Conservation (phyloP, 805 yeast genomes). For the Naumovozyma castellii region DNA sequence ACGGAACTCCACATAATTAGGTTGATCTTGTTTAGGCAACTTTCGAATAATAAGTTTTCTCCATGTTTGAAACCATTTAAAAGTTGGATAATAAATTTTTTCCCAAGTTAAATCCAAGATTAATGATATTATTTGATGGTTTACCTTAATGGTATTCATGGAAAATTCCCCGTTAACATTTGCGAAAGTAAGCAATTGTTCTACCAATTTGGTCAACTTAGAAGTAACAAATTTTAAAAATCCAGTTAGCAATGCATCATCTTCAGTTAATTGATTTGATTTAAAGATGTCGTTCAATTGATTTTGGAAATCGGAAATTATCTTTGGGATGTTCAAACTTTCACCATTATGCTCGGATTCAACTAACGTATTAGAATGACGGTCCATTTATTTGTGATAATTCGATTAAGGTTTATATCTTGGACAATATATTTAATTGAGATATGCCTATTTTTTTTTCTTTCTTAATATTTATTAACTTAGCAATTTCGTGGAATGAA, state of each 20-base stretch:
- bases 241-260: conserved; percentile 23
- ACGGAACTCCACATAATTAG: conserved; percentile 43
- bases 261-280: conserved; percentile 20
- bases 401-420: background rate
- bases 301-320: conserved; percentile 12
- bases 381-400: background rate
- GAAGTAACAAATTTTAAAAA: conserved; percentile 24
- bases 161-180: background rate
- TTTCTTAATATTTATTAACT: background rate
- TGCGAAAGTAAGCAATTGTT: background rate
- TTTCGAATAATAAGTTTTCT: conserved; percentile 12
- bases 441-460: too few relatives aligned
- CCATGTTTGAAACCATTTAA: conserved; percentile 44
- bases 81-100: conserved; percentile 54
- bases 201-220: conserved; percentile 14
- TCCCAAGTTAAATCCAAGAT: conserved; percentile 49
- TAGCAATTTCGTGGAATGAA: background rate
- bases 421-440: background rate
- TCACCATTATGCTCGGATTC: background rate
- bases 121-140: conserved; percentile 7
- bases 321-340: conserved; percentile 9
- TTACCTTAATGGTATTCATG: background rate
- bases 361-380: background rate
- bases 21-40: background rate
- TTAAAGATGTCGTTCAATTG: conserved; percentile 20